phyloP scores from a whole-genome alignment of 495 filamentous ascomycete genomes.

The Penicillium pancosmium region DNA sequence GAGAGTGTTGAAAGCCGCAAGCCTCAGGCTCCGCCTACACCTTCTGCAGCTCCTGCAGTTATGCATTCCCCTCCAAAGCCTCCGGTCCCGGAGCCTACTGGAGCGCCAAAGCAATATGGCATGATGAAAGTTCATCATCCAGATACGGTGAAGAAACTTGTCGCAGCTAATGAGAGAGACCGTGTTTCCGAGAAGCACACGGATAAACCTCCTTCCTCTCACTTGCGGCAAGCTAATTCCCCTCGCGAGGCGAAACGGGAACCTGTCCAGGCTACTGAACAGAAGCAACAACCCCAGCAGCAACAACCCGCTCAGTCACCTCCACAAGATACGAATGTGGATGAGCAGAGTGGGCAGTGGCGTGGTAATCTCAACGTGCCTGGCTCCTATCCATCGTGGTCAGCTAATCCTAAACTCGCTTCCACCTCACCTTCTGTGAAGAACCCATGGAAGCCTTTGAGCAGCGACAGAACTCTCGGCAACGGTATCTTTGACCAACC shows the following conservation, averaged over 20 bases:
- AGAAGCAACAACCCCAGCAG: slow-evolving; percentile 15
- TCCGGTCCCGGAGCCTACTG: slow-evolving; percentile 53
- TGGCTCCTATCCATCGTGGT: slow-evolving; percentile 43
- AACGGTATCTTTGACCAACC: slow-evolving; percentile 78
- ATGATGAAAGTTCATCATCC: slow-evolving; percentile 63
- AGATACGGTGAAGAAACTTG: slow-evolving; percentile 46
- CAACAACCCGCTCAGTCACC: not conserved
- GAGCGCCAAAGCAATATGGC: slow-evolving; percentile 58
- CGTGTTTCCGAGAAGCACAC: slow-evolving; percentile 39
- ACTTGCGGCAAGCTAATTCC: slow-evolving; percentile 35
- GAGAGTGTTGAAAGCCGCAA: slow-evolving; percentile 36
- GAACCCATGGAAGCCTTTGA: slow-evolving; percentile 77
- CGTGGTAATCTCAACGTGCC: slow-evolving; percentile 39
- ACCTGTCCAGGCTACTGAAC: slow-evolving; percentile 30
- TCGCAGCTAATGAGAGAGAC: slow-evolving; percentile 43
- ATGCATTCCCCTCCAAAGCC: slow-evolving; percentile 54
- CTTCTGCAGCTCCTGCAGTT: slow-evolving; percentile 25
- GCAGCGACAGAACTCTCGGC: slow-evolving; percentile 68
- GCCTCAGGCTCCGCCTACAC: slow-evolving; percentile 23
- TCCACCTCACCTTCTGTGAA: slow-evolving; percentile 45
- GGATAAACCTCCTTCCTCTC: slow-evolving; percentile 18
- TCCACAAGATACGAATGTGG: slow-evolving; percentile 29
- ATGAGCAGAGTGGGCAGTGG: slow-evolving; percentile 44
- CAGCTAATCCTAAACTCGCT: slow-evolving; percentile 38
- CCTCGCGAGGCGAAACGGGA: slow-evolving; percentile 39